Evolutionary conservation across 768 basidiomycete genomes (phyloP), one percentile per base, ranked within the genome.

Genomic region (Filobasidium floriforme): DNA sequence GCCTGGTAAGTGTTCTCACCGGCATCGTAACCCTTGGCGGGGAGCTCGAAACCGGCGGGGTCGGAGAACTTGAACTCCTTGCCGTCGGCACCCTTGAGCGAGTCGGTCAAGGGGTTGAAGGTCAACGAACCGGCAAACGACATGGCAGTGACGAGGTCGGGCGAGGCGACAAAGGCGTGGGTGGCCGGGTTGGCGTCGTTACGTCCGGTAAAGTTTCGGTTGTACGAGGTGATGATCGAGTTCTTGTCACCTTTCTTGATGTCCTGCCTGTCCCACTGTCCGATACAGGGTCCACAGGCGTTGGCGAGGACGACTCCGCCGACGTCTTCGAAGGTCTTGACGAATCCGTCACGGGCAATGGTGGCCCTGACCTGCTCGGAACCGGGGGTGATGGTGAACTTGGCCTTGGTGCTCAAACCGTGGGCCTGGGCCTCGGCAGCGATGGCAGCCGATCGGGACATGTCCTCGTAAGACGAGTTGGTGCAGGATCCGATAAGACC

Each of bases 121-220:
- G 89, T 86, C 73, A 99, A 88, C 69, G 85, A 83, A 66, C 96
- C 96, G 67, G 90, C 91, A 80, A 96, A 97, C 66, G 89, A 86
- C 84, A 99, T 87, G 67, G 96, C 96, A 71, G 94, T 97, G 78
- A 97, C 94, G 78, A 99, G 82, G 69, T 79, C 78, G 57, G 78
- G 78, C 46, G 78, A 79, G 61, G 78, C 74, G 62, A 79, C 78
- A 66, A 79, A 79, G 63, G 77, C 77, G 80, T 98, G 96, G 40
- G 96, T 99, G 69, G 92, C 92, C 24, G 94, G 92, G 86, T 99
- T 98, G 73, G 96, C 93, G 75, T 98, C 96, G 80, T 99, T 99
- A 77, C 96, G 92, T 66, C 94, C 96, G 72, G 96, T 98, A 83
- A 99, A 99, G 87, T 99, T 99, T 79, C 96, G 93, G 87, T 99